Evolutionary conservation across 148 eudicot genomes (phyloP).

Genomic region (Drosera capensis): DNA sequence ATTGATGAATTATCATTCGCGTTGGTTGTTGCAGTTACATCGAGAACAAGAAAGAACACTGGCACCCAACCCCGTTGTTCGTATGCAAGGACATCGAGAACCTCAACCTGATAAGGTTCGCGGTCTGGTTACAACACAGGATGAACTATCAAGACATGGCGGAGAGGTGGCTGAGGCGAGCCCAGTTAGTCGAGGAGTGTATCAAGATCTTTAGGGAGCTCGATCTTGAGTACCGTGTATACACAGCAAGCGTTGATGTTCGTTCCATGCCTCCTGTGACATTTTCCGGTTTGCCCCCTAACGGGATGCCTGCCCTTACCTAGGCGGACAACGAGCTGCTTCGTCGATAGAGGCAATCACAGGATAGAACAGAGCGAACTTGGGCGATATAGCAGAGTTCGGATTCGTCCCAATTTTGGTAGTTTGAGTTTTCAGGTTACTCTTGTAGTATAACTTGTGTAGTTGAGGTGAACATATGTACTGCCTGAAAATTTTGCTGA

Average conservation of each 20-base stretch:
- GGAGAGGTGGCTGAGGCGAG: conserved; percentile 37
- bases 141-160: conserved; percentile 62
- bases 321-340: conserved; percentile 8
- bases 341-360: conserved; percentile 9
- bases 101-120: conserved; percentile 19
- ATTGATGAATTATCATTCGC: not conserved
- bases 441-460: too few relatives aligned
- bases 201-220: conserved; percentile 39
- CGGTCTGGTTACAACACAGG: conserved; percentile 55
- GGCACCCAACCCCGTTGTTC: conserved; percentile 41
- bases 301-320: conserved; percentile 8
- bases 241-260: conserved; percentile 29
- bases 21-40: conserved; percentile 25
- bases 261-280: conserved; percentile 21
- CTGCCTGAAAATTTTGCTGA: too few relatives aligned
- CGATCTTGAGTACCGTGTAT: conserved; percentile 45
- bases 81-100: conserved; percentile 29
- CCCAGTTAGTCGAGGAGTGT: conserved; percentile 41
- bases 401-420: not conserved
- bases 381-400: not conserved
- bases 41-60: conserved; percentile 50
- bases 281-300: conserved; percentile 15
- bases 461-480: too few relatives aligned
- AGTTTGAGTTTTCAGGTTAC: too few relatives aligned
- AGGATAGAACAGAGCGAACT: too few relatives aligned